Percentiles rank a stretch among this genome's conserved stretches.
These are phyloP conservation scores for Lenwebbia sp. DNA, from an alignment of 345 rosid species.

Conservation along the genomic window DNA sequence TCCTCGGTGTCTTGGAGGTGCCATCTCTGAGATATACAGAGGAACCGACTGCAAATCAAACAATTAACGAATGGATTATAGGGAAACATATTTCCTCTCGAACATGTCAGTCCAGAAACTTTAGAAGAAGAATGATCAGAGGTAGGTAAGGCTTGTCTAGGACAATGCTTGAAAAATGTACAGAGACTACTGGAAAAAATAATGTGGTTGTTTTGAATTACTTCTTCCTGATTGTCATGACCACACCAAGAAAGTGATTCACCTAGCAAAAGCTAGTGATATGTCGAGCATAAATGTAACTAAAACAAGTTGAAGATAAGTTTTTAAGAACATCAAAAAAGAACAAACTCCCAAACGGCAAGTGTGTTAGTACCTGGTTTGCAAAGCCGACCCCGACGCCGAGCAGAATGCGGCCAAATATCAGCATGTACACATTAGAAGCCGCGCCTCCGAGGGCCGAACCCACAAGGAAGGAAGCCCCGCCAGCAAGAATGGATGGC, in stretches of 20 bases:
- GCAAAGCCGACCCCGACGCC: neutral
- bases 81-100: neutral
- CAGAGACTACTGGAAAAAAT: neutral
- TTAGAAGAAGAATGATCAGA: neutral
- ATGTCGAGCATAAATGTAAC: neutral
- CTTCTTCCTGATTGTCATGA: neutral
- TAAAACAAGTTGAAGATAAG: neutral
- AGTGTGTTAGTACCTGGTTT: neutral
- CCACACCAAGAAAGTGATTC: neutral
- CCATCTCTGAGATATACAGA: slow-evolving; percentile 74
- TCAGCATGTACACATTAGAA: neutral
- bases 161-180: neutral
- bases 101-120: neutral
- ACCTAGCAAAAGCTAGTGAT: neutral
- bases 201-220: neutral
- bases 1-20: slow-evolving; percentile 68
- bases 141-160: neutral
- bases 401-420: neutral
- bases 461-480: neutral
- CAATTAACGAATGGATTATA: neutral
- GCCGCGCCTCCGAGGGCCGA: neutral
- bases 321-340: neutral
- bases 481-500: neutral
- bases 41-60: slow-evolving; percentile 49
- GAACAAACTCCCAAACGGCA: neutral